phyloP scores from a whole-genome alignment of 345 rosid genomes.

The Hibiscus mutabilis region DNA sequence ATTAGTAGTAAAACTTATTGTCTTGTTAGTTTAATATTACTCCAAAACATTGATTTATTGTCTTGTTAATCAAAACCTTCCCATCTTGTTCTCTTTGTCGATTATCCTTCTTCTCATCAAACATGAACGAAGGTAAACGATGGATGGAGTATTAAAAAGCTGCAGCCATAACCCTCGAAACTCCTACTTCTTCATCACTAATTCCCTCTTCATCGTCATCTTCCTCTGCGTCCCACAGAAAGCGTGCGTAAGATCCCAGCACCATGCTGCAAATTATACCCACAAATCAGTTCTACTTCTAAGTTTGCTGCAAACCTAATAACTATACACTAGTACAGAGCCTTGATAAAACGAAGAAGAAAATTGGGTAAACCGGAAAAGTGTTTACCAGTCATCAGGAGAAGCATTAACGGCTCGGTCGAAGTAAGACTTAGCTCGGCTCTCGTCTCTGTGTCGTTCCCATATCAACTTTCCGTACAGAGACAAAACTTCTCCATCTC shows the following conservation, averaged over 20 bases:
- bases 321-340: neutral
- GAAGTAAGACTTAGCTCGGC: constrained; percentile 59
- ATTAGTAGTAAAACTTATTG: neutral
- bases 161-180: constrained; percentile 32
- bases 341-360: neutral
- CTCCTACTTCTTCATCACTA: neutral
- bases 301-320: no score
- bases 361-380: no score
- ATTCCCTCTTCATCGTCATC: constrained; percentile 30
- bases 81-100: no score
- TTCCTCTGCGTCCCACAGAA: constrained; percentile 88
- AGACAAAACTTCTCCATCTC: constrained; percentile 69
- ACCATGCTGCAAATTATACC: constrained; percentile 43
- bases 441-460: constrained; percentile 50
- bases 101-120: neutral
- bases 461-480: constrained; percentile 76
- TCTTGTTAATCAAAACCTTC: neutral
- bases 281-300: neutral
- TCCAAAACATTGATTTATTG: neutral
- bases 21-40: constrained; percentile 6
- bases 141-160: constrained; percentile 16
- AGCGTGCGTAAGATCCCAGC: constrained; percentile 71
- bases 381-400: constrained; percentile 60
- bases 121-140: neutral
- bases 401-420: constrained; percentile 63